Base-by-base conservation (phyloP, 2,329 filamentous ascomycete species). In the Colletotrichum navitas region DNA sequence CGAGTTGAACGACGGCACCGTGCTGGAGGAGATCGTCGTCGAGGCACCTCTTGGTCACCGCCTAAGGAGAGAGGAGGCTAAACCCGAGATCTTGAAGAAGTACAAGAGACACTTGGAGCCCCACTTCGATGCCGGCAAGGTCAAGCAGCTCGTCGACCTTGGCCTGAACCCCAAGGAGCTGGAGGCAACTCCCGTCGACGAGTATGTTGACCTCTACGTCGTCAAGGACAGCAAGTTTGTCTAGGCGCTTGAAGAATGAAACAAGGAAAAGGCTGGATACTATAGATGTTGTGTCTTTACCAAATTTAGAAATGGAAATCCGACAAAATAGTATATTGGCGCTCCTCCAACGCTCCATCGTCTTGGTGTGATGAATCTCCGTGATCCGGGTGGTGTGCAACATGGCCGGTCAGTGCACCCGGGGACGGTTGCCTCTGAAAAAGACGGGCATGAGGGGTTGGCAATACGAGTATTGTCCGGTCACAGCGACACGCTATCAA, bases 11-110 rank as follows among this genome's bases (percentile, higher is more conserved):
- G 95, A 98, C 81, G 96, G 96, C 78, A 97, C 94, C 58, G 88
- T 96, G 12, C 87, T 98, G 45, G 92, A 95, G 29, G 96, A 99
- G 85, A 91, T 97, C 72, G 92, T 93, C 60, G 93, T 99, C 66
- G 95, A 98, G 87, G 95, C 96, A 70, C 96, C 96, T 68, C 90
- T 99, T 51, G 96, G 96, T 77, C 96, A 99, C 87, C 92, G 92
- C 75, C 87, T 96, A 79, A 89, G 96, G 75, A 91, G 95, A 78
- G 95, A 98, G 78, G 96, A 99, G 89, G 96, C 96, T 77, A 98
- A 98, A 90, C 96, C 96, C 71, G 93, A 97, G 84, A 98, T 99
- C 77, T 85, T 98, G 77, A 91, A 90, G 82, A 99, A 99, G 88
- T 99, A 94, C 87, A 92, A 95, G 91, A 91, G 93, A 81, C 96